phyloP scores from a whole-genome alignment of 2,329 filamentous ascomycete genomes.

The Pseudogymnoascus sp. region DNA sequence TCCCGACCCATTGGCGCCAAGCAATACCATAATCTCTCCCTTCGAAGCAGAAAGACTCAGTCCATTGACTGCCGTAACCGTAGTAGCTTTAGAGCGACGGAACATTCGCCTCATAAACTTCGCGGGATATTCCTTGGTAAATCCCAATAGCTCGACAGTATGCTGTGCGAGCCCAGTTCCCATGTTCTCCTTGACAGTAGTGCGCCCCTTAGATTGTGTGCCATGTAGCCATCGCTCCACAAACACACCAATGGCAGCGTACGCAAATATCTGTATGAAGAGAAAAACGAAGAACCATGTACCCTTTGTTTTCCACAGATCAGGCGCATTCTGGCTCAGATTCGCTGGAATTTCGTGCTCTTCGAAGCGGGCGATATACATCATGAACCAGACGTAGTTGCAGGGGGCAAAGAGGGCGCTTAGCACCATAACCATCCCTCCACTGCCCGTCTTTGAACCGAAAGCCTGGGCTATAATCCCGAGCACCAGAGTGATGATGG shows the following conservation, averaged over 20 bases:
- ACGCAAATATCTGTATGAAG: slow-evolving; percentile 69
- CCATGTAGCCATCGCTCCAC: slow-evolving; percentile 71
- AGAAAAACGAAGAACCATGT: slow-evolving; percentile 73
- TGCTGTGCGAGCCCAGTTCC: slow-evolving; percentile 27
- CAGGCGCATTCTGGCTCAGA: slow-evolving; percentile 56
- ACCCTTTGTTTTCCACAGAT: slow-evolving; percentile 62
- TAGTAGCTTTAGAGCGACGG: slow-evolving; percentile 41
- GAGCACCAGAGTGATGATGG: slow-evolving; percentile 65
- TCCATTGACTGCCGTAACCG: slow-evolving; percentile 71
- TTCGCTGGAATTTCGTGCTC: slow-evolving; percentile 51
- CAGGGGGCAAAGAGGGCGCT: slow-evolving; percentile 78
- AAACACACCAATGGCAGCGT: slow-evolving; percentile 66
- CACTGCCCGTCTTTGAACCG: slow-evolving; percentile 40
- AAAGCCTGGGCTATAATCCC: slow-evolving; percentile 77
- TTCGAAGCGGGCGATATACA: slow-evolving; percentile 72
- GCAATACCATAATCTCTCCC: slow-evolving; percentile 77
- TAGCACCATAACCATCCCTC: slow-evolving; percentile 59
- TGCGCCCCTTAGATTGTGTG: slow-evolving; percentile 58
- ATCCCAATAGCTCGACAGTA: slow-evolving; percentile 63
- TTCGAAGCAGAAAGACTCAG: slow-evolving; percentile 63
- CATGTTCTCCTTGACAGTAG: slow-evolving; percentile 35
- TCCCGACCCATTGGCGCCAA: slow-evolving; percentile 84
- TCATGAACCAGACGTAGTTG: slow-evolving; percentile 76
- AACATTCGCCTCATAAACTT: slow-evolving; percentile 37
- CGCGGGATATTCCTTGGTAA: slow-evolving; percentile 73